Percentiles rank a stretch among this genome's conserved stretches.
phyloP scores from a whole-genome alignment of 345 rosid species.

The Camelina laxa region DNA sequence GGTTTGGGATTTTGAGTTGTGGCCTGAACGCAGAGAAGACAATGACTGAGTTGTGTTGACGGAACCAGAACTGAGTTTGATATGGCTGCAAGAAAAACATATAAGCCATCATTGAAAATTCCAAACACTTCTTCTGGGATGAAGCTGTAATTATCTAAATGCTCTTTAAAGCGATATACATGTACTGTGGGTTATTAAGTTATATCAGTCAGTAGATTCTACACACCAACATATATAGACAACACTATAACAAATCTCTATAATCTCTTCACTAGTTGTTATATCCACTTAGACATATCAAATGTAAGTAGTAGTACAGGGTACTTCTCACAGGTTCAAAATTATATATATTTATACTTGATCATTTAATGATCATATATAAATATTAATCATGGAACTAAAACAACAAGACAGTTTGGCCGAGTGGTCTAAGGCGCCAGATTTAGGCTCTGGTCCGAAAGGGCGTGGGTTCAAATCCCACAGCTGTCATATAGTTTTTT shows the following conservation, averaged over 20 bases:
- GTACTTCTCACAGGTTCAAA: not conserved
- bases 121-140: not conserved
- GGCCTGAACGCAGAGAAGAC: constrained; percentile 55
- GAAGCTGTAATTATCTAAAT: not conserved
- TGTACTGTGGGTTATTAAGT: not conserved
- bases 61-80: constrained; percentile 91
- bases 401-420: constrained; percentile 79
- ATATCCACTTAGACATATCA: not conserved
- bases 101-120: not conserved
- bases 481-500: constrained; percentile 62
- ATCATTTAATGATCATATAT: not conserved
- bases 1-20: not conserved
- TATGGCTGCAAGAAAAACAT: constrained; percentile 62
- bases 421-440: constrained; percentile 99
- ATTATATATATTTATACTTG: not conserved
- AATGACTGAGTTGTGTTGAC: constrained; percentile 98
- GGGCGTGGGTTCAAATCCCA: constrained; percentile 99
- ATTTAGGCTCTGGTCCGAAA: constrained; percentile 99
- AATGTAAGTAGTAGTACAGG: too few species aligned
- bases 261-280: not conserved
- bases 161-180: not conserved
- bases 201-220: not conserved
- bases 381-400: fast-evolving
- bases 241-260: not conserved
- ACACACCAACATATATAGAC: not conserved